Conservation (phyloP, 768 basidiomycete species). For the Lyophyllum semitale region DNA sequence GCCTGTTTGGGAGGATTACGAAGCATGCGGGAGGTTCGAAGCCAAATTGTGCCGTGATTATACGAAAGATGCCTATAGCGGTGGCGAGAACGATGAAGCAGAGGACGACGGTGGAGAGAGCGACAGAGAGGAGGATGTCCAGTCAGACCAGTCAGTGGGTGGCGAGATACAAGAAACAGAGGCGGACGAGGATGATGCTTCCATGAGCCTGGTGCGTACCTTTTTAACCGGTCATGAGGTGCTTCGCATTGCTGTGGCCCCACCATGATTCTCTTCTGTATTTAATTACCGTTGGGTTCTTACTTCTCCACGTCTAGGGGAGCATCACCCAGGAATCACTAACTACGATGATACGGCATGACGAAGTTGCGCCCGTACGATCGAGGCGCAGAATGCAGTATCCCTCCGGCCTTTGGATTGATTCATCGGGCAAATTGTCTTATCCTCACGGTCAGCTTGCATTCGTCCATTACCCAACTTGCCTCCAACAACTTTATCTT, state of each 20-base stretch:
- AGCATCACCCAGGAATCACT: conserved; percentile 71
- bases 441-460: conserved; percentile 57
- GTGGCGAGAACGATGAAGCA: not conserved
- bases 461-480: not conserved
- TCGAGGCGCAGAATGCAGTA: conserved; percentile 59
- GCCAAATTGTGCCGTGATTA: conserved; percentile 61
- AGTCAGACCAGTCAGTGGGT: not conserved
- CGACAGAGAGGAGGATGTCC: not conserved
- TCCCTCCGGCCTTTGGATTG: conserved; percentile 36
- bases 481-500: conserved; percentile 2
- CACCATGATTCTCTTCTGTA: not conserved
- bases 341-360: conserved; percentile 71
- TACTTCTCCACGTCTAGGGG: conserved; percentile 45
- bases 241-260: not conserved
- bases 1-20: conserved; percentile 52
- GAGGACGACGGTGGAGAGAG: not conserved
- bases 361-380: conserved; percentile 63
- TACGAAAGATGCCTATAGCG: conserved; percentile 25
- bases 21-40: conserved; percentile 43
- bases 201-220: conserved; percentile 15
- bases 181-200: not conserved
- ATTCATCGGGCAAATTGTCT: conserved; percentile 51
- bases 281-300: conserved; percentile 2
- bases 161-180: not conserved
- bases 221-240: not conserved